Evolutionary conservation across 106 monocot species (phyloP), one percentile per base, ranked within the genome.

Genomic region (Posidonia australis): DNA sequence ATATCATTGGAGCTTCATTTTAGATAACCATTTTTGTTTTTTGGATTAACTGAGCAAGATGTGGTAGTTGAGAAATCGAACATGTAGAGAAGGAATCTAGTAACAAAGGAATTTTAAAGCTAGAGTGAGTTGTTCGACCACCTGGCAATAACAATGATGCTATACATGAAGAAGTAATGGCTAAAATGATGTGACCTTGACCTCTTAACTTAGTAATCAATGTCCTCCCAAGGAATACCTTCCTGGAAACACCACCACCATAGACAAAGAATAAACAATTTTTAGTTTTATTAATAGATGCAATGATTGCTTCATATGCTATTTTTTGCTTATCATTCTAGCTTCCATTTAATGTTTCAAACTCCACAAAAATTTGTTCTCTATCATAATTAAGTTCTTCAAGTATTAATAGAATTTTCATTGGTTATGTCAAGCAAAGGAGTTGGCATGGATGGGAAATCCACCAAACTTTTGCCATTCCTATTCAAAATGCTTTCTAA

Each of bases 1-100:
- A 11, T 4, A 27, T 59, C 73, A 79, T 74, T 28, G 75, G 70
- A 20, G 64, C 76, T 58, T 70, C 76, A 46, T 76, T 69, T 69
- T 62, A 76, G 13, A 73, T 46, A 20, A 73, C 69, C 20, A 73
- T 27, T 30, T 52, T 29, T 17, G 46, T 27, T 19, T 25, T 45
- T 3, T 12, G 28, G 10, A 78, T 20, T 27, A 78, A 43, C 6
- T 56, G 25, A 11, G 20, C 46, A 27, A 68, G 3, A 44, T 63
- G 13, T 63, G 44, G n/a, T 27, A 19, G 18, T 11, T 63, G 36
- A 20, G 18, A 20, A n/a, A n/a, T n/a, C n/a, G n/a, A n/a, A n/a
- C n/a, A n/a, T n/a, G n/a, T n/a, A n/a, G n/a, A n/a, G n/a, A 0
- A 44, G 12, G 14, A 5, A 62, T 51, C 20, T 9, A 75, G 0